Evolutionary conservation across 805 yeast species (phyloP).

Genomic region (Blastobotrys parvus): DNA sequence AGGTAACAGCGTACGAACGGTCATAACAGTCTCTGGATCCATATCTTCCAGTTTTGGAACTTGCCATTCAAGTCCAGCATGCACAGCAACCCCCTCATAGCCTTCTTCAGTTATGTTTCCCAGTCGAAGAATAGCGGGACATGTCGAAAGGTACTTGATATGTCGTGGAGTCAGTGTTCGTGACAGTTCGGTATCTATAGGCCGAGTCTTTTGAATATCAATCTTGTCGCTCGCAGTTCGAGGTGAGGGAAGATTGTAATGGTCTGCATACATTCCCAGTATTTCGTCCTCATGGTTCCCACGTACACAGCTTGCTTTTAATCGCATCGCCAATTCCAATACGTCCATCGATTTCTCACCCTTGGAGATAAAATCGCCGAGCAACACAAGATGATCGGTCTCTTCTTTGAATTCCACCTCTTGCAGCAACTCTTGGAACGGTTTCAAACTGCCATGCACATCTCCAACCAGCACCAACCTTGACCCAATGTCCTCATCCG

Average conservation of each 20-base stretch:
- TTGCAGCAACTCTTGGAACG: slow-evolving; percentile 44
- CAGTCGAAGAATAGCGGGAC: slow-evolving; percentile 55
- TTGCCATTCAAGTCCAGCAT: slow-evolving; percentile 76
- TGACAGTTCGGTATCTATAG: slow-evolving; percentile 34
- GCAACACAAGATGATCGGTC: slow-evolving; percentile 51
- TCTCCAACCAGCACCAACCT: slow-evolving; percentile 75
- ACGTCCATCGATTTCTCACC: slow-evolving; percentile 72
- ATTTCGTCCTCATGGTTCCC: slow-evolving; percentile 86
- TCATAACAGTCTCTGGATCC: slow-evolving; percentile 53
- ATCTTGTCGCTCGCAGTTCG: slow-evolving; percentile 14
- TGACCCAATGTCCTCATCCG: slow-evolving; percentile 7
- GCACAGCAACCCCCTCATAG: slow-evolving; percentile 54
- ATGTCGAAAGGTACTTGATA: slow-evolving; percentile 47
- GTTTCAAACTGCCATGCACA: slow-evolving; percentile 69
- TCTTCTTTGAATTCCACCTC: slow-evolving; percentile 34
- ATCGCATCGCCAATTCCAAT: slow-evolving; percentile 51
- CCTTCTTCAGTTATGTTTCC: slow-evolving; percentile 44
- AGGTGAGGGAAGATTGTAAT: slow-evolving; percentile 38
- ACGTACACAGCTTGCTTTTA: slow-evolving; percentile 61
- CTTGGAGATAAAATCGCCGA: slow-evolving; percentile 83
- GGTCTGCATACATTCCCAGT: slow-evolving; percentile 53
- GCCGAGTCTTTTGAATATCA: background rate
- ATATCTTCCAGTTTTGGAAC: slow-evolving; percentile 43
- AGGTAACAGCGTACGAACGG: slow-evolving; percentile 60
- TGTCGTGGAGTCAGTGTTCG: slow-evolving; percentile 51